Evolutionary conservation across 2,329 filamentous ascomycete species (phyloP), one percentile per base, ranked within the genome.

Genomic region (Scytalidium sp.): DNA sequence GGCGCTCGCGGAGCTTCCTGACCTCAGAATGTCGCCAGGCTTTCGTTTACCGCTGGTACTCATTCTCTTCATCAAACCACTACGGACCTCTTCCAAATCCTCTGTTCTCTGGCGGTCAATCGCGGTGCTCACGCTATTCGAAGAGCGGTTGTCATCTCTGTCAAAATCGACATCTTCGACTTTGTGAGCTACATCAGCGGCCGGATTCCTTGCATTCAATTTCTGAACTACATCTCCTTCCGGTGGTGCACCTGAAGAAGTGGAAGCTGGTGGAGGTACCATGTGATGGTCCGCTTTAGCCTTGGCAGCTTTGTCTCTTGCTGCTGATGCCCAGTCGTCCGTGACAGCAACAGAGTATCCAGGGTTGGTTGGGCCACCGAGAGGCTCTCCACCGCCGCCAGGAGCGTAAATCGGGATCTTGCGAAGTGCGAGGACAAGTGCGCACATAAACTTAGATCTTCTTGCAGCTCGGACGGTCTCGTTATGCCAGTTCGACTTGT

Each of bases 391-490:
- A 49, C 85, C 88, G 51, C 87, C 91, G 39, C 87, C 91, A 49
- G 93, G 93, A 19, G 75, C 84, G 60, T 90, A 80, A 63, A 99
- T 93, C 9, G 92, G 93, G 17, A 99, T 79, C 71, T 87, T 91
- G 70, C 90, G 88, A 51, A 97, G 74, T 3, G 93, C 91, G 8
- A 91, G 70, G 3, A 94, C 85, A 51, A 99, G 75, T 1, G 94
- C 94, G 64, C 92, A 96, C 84, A 97, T 96, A 73, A 99, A 97
- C 70, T 96, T 97, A 67, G 88, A 95, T 53, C 93, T 85, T 46
- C 92, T 84, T 6, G 87, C 80, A 17, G 86, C 85, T 39, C 92
- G 87, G 39, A 97, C 79, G 1, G 81, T 78, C 59, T 96, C 93
- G 69, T 97, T 91, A 59, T 90, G 83, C 88, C 89, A 93, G 71